Evolutionary conservation across 2,329 filamentous ascomycete genomes (phyloP).

Genomic region (Nemania sp.): DNA sequence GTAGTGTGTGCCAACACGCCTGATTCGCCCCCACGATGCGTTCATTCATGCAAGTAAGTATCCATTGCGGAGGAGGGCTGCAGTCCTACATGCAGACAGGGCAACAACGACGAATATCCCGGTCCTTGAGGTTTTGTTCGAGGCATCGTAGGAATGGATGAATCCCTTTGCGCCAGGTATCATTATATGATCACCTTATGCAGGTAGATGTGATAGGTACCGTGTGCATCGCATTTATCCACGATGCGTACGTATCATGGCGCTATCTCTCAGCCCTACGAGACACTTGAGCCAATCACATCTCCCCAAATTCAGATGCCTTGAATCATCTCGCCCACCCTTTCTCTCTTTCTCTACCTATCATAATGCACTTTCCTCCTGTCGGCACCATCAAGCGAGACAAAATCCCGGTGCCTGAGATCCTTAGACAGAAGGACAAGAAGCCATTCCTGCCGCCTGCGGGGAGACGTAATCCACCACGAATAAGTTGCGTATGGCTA

Average conservation of each 20-base stretch:
- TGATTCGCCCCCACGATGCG: slow-evolving; percentile 12
- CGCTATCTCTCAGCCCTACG: slow-evolving; percentile 22
- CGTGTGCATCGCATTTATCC: slow-evolving; percentile 6
- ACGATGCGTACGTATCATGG: neutral
- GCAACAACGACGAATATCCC: neutral
- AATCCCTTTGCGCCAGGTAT: too few relatives aligned
- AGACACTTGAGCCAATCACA: slow-evolving; percentile 4
- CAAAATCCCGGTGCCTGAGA: slow-evolving; percentile 35
- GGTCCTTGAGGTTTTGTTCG: neutral
- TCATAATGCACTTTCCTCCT: too few relatives aligned
- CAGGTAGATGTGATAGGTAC: neutral
- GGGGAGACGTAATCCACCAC: slow-evolving; percentile 21
- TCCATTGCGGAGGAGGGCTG: neutral
- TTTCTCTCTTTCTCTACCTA: too few relatives aligned
- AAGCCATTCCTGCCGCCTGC: neutral
- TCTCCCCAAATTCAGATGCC: slow-evolving; percentile 17
- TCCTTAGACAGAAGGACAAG: neutral
- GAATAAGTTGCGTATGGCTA: slow-evolving; percentile 15
- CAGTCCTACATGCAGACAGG: neutral
- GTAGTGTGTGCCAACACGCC: too few relatives aligned
- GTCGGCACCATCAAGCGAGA: slow-evolving; percentile 18
- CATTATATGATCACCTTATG: neutral
- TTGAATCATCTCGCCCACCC: slow-evolving; percentile 7
- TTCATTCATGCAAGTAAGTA: slow-evolving; percentile 7
- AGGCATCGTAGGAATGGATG: too few relatives aligned